A percentile compares a stretch with the other conserved stretches of the same genome.
These are phyloP conservation scores for Dactylorhiza incarnata DNA, from an alignment of 106 monocot genomes.

Conservation along the genomic window DNA sequence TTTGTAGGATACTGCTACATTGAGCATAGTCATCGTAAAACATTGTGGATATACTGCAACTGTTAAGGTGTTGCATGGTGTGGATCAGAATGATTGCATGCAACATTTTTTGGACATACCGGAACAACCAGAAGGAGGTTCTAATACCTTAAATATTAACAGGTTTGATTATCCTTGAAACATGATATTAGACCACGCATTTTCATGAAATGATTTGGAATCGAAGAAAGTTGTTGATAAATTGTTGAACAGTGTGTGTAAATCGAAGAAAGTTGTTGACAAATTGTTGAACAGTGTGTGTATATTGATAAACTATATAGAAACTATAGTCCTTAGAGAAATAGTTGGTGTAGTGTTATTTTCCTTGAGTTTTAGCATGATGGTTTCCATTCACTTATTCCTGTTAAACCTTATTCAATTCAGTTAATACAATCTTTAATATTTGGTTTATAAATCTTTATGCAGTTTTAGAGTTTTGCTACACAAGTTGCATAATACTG, in stretches of 20 bases:
- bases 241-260: neutral
- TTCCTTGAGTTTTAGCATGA: neutral
- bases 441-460: conserved; percentile 1
- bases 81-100: conserved; percentile 10
- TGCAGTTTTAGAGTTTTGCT: conserved; percentile 71
- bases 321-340: neutral
- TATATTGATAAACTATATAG: neutral
- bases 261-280: too few relatives aligned
- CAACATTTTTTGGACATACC: conserved; percentile 35
- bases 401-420: neutral
- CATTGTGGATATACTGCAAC: conserved; percentile 80
- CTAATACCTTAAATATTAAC: conserved; percentile 80
- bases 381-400: neutral
- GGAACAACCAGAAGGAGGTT: conserved; percentile 86
- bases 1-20: conserved; percentile 59
- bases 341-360: neutral
- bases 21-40: conserved; percentile 70
- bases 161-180: conserved; percentile 33
- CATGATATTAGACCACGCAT: neutral
- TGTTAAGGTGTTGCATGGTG: conserved; percentile 44
- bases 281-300: too few relatives aligned
- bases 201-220: neutral
- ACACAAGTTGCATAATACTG: conserved; percentile 17
- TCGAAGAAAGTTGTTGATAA: neutral
- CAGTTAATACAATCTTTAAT: neutral